Conservation (phyloP, 2,329 filamentous ascomycete genomes). For the Pseudogymnoascus sp. region DNA sequence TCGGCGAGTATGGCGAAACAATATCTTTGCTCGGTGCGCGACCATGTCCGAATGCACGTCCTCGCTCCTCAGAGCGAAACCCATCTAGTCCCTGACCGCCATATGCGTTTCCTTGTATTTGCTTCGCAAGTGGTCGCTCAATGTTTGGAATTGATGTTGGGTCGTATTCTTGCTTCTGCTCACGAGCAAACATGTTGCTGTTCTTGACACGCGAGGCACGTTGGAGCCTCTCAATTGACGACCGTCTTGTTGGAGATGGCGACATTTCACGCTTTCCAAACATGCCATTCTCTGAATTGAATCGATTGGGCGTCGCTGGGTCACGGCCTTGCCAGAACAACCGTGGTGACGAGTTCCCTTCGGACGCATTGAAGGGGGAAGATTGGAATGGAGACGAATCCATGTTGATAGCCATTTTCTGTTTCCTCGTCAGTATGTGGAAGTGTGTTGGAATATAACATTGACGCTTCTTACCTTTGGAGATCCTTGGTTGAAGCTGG, state of each 20-base stretch:
- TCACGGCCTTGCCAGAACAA: constrained; percentile 82
- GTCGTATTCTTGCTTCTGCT: constrained; percentile 89
- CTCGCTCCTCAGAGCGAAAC: constrained; percentile 43
- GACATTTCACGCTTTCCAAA: constrained; percentile 50
- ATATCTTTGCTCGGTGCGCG: constrained; percentile 53
- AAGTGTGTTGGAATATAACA: not conserved
- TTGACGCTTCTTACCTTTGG: constrained; percentile 51
- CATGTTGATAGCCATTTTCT: constrained; percentile 63
- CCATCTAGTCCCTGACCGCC: constrained; percentile 49
- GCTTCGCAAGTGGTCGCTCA: constrained; percentile 72
- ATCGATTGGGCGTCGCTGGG: constrained; percentile 58
- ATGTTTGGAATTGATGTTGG: constrained; percentile 68
- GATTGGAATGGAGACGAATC: constrained; percentile 82
- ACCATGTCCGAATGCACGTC: constrained; percentile 37
- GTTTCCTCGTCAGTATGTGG: constrained; percentile 17
- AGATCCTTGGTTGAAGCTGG: constrained; percentile 70
- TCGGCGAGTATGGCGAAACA: constrained; percentile 48
- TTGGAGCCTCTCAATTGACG: constrained; percentile 92
- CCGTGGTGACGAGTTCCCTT: constrained; percentile 64
- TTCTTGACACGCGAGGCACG: constrained; percentile 94
- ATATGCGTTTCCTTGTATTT: constrained; percentile 65
- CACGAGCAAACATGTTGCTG: constrained; percentile 91
- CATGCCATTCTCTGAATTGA: constrained; percentile 61
- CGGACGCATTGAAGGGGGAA: constrained; percentile 57
- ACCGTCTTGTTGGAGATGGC: constrained; percentile 68